These are phyloP conservation scores for Cadophora sp. DNA, from an alignment of 2,329 filamentous ascomycete species.

Conservation along the genomic window DNA sequence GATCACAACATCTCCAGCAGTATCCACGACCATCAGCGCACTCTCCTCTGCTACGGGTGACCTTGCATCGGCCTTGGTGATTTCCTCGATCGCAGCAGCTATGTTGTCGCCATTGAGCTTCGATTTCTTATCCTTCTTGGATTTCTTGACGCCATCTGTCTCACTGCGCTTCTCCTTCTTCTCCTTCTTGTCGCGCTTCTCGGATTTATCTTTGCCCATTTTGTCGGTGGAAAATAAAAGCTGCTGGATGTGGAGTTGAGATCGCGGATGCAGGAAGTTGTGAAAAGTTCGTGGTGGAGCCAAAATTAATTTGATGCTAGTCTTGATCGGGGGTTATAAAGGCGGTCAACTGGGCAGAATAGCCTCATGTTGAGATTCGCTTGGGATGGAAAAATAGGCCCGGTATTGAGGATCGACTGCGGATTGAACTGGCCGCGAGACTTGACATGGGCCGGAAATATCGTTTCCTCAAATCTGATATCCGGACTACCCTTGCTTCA, in stretches of 20 bases:
- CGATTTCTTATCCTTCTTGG: conserved; percentile 49
- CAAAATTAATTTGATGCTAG: conserved; percentile 21
- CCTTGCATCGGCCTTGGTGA: conserved; percentile 60
- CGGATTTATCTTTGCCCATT: conserved; percentile 45
- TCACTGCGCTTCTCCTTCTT: conserved; percentile 74
- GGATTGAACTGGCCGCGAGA: too few relatives aligned
- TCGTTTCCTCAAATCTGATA: too few relatives aligned
- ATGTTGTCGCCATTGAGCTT: conserved; percentile 56
- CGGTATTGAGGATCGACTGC: too few relatives aligned
- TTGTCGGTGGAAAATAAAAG: conserved; percentile 25
- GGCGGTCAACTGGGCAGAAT: conserved; percentile 9
- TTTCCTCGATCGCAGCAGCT: conserved; percentile 68
- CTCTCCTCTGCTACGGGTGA: conserved; percentile 50
- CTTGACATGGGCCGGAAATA: too few relatives aligned
- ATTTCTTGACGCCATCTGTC: conserved; percentile 53
- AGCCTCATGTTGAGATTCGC: background rate
- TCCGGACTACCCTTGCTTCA: too few relatives aligned
- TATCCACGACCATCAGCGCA: conserved; percentile 40
- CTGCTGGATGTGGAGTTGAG: conserved; percentile 19
- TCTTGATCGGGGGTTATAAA: conserved; percentile 19
- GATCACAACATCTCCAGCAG: conserved; percentile 51
- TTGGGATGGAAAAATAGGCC: background rate
- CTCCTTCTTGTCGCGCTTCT: conserved; percentile 54
- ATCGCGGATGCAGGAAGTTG: conserved; percentile 3
- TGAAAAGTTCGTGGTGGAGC: conserved; percentile 27